Evolutionary conservation across 78 protist species (phyloP).

Genomic region (Emiliania huxleyi): DNA sequence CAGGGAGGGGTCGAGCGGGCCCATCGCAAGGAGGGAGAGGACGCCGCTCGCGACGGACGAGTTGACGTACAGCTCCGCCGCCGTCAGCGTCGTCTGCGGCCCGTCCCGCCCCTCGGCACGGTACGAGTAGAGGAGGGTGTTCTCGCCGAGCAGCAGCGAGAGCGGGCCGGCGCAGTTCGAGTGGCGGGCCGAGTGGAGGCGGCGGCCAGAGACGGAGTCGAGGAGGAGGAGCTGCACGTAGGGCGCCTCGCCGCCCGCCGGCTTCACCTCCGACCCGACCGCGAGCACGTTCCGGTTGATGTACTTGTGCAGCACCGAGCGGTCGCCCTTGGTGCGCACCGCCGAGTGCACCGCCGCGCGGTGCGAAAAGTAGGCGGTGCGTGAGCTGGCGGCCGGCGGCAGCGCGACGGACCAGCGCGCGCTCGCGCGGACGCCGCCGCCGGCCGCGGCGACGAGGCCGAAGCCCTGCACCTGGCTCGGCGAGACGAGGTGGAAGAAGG

Average conservation of each 20-base stretch:
- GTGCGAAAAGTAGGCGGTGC: not conserved
- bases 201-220: not conserved
- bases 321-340: constrained; percentile 30
- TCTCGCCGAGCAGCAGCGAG: not conserved
- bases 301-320: constrained; percentile 29
- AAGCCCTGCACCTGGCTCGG: not conserved
- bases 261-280: not conserved
- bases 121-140: not conserved
- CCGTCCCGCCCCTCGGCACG: no score
- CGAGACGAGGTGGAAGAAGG: not conserved
- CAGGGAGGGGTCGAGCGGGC: not conserved
- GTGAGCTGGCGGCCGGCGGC: not conserved
- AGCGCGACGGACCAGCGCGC: not conserved
- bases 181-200: not conserved
- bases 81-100: not conserved
- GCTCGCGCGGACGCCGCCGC: not conserved
- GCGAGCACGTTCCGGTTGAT: not conserved
- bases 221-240: not conserved
- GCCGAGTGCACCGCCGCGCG: not conserved
- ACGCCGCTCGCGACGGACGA: not conserved
- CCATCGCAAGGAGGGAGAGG: not conserved
- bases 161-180: not conserved
- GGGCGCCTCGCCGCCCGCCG: not conserved
- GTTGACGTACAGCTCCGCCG: not conserved
- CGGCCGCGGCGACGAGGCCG: not conserved